These are phyloP conservation scores for Gossypium arboreum DNA, from an alignment of 345 rosid species.

Conservation along the genomic window DNA sequence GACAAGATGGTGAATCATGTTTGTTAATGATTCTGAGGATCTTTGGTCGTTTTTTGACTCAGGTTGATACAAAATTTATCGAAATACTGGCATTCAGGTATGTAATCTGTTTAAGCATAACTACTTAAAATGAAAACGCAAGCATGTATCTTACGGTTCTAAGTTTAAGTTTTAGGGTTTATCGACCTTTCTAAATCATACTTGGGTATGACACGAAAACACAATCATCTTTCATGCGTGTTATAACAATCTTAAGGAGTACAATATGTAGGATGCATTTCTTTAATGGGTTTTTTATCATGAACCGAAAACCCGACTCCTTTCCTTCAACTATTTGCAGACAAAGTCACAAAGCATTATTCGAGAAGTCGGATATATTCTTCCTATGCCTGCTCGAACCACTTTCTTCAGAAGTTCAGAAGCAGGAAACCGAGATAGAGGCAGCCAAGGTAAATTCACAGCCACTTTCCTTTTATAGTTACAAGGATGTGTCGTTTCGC, in stretches of 20 bases:
- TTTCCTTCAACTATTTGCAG: no score
- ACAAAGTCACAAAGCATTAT: conserved; percentile 52
- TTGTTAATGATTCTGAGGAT: not conserved
- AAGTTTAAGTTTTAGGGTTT: not conserved
- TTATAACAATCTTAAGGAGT: not conserved
- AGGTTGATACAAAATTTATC: conserved; percentile 76
- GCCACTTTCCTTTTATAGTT: not conserved
- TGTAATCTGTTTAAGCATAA: conserved; percentile 2
- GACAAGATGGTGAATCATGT: not conserved
- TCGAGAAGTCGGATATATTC: conserved; percentile 72
- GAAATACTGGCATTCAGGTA: conserved; percentile 88
- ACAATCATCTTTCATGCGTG: not conserved
- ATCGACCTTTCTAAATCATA: not conserved
- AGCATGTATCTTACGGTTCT: not conserved
- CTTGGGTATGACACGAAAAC: not conserved
- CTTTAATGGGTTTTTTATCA: not conserved
- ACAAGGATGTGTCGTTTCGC: not conserved
- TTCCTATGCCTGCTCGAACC: conserved; percentile 74
- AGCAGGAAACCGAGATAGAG: conserved; percentile 67
- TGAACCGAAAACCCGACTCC: not conserved
- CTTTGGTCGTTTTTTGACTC: conserved; percentile 21
- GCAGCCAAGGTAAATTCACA: conserved; percentile 53
- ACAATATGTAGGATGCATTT: not conserved
- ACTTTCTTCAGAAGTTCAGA: conserved; percentile 51
- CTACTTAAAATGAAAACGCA: not conserved